phyloP scores from a whole-genome alignment of 2,329 filamentous ascomycete genomes.

The Graphilbum fragrans region DNA sequence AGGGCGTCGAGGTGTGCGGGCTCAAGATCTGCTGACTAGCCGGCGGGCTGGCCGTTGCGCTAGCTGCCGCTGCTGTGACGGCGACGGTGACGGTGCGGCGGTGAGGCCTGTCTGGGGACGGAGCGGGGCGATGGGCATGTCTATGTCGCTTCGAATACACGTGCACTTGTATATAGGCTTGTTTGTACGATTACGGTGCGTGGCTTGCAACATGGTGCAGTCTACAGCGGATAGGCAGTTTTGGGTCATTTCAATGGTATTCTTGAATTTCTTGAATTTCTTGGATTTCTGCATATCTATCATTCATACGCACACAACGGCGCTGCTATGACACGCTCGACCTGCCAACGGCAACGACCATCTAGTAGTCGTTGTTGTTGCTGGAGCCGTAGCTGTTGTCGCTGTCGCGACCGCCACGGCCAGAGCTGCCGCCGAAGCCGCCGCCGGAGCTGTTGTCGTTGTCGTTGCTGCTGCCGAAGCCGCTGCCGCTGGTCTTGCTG shows the following conservation, averaged over 20 bases:
- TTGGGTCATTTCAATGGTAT: no score
- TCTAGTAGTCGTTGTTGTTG: neutral
- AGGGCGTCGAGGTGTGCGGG: constrained; percentile 64
- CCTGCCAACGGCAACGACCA: no score
- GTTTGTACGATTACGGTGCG: no score
- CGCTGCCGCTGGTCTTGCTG: neutral
- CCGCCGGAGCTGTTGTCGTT: neutral
- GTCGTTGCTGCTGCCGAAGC: constrained; percentile 2
- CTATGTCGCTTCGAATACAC: no score
- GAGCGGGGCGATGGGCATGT: no score
- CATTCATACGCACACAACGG: no score
- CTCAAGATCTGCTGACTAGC: constrained; percentile 49
- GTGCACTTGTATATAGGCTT: no score
- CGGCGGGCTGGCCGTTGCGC: neutral
- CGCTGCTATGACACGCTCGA: no score
- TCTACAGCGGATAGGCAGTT: no score
- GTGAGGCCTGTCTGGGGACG: neutral
- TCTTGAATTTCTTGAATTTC: no score
- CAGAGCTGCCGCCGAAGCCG: constrained; percentile 12
- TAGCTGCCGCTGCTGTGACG: neutral
- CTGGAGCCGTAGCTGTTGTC: constrained; percentile 3
- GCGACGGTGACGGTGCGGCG: neutral
- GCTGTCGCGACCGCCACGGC: constrained; percentile 3
- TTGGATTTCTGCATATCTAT: no score
- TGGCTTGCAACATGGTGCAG: no score